Conservation (phyloP, 208 protist species). For the Blechomonas ayalai region DNA sequence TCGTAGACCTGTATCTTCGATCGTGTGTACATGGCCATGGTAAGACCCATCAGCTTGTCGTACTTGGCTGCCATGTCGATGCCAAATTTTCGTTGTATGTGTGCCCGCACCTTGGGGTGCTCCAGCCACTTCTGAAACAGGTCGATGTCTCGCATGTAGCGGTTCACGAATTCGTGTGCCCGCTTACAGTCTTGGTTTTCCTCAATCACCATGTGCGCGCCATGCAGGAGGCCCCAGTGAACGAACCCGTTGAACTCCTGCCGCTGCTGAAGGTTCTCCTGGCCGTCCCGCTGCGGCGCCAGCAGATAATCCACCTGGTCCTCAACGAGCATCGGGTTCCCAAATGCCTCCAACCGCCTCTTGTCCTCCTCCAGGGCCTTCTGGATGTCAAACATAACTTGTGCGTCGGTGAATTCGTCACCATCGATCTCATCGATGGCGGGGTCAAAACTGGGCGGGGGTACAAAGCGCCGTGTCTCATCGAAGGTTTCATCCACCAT, state of each 20-base stretch:
- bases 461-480: conserved; percentile 64
- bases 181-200: conserved; percentile 83
- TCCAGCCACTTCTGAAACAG: conserved; percentile 88
- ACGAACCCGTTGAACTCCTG: conserved; percentile 87
- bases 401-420: conserved; percentile 67
- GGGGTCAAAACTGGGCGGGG: conserved; percentile 77
- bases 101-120: conserved; percentile 82
- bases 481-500: conserved; percentile 78
- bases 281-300: conserved; percentile 70
- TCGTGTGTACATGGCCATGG: conserved; percentile 82
- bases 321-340: conserved; percentile 79
- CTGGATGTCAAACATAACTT: conserved; percentile 79
- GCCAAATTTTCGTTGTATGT: conserved; percentile 85
- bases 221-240: conserved; percentile 84
- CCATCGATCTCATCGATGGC: conserved; percentile 81
- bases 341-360: conserved; percentile 77
- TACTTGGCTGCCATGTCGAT: conserved; percentile 81
- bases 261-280: conserved; percentile 75
- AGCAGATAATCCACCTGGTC: conserved; percentile 83
- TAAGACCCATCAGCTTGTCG: conserved; percentile 83
- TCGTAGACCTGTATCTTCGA: conserved; percentile 87
- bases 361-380: conserved; percentile 80
- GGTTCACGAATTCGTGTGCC: conserved; percentile 86
- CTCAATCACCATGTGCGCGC: conserved; percentile 80
- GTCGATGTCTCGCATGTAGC: conserved; percentile 86